Evolutionary conservation across 768 basidiomycete species (phyloP), one percentile per base, ranked within the genome.

Genomic region (Neoboletus brunneissimus): DNA sequence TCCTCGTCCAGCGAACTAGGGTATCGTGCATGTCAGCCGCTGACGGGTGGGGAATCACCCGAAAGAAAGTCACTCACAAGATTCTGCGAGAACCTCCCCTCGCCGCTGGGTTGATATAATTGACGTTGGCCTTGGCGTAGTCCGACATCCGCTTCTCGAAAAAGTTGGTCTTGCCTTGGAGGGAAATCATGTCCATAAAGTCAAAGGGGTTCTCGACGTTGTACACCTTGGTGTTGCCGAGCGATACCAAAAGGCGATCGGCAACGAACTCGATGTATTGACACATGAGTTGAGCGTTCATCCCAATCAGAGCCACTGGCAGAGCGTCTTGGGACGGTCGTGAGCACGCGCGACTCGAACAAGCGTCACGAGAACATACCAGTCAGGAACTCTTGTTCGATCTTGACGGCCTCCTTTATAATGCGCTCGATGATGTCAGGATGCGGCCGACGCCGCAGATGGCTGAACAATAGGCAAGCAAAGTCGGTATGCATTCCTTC

Each of bases 401-500:
- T 92, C 48, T 70, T 70, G 38, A 94, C 91, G 8, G 94, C 94
- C 69, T 96, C 87, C 0, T 68, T 76, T 66, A 98, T 88, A 66
- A 96, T 94, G 43, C 66, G 67, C 52, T 77, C 70, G 50, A 97
- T 79, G 23, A 81, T 82, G 34, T 87, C 78, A 0, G 93, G 91
- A 67, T 93, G 89, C 1, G 94, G 90, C 12, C 89, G 80, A 41
- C 86, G 82, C 58, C 79, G 79, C 31, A 97, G 80, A 69, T 96
- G 88, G 52, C 79, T 81, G 73, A 94, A 91, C 32, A 97, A 77
- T 13, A 96, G 75, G 68, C 93, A 96, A 2, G 94, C 93, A 72
- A 97, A 95, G 72, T 96, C 94, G 67, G 94, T 96, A 75, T 98
- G 94, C 76, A 97, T 85, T 52, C 91, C 94, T 73, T 96, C 93